phyloP scores from a whole-genome alignment of 176 grass and related monocot species.

The Neostapfia colusana region DNA sequence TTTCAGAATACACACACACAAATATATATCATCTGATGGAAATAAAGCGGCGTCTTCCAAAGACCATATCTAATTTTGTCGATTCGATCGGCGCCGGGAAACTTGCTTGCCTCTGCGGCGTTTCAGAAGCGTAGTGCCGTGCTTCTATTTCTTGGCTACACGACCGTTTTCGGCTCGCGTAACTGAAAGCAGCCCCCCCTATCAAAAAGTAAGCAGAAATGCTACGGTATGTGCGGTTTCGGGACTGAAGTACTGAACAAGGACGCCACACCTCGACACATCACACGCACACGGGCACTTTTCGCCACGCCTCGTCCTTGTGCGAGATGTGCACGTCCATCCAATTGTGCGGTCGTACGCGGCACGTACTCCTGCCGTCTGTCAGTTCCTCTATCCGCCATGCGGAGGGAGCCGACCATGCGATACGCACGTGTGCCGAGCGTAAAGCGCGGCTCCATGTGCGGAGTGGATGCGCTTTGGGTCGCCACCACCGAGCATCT shows the following conservation, averaged over 20 bases:
- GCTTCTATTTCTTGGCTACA: neutral
- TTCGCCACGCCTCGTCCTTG: neutral
- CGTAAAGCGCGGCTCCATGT: slow-evolving; percentile 23
- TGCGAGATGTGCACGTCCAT: too few species aligned
- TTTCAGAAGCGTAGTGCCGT: neutral
- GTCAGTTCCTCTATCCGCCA: neutral
- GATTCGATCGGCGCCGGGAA: neutral
- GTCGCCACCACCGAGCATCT: slow-evolving; percentile 26
- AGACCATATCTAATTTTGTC: neutral
- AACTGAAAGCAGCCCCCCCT: slow-evolving; percentile 7
- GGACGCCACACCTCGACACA: neutral
- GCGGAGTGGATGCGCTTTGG: slow-evolving; percentile 29
- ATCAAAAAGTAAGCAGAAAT: neutral
- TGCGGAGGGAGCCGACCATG: slow-evolving; percentile 13
- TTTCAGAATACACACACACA: too few species aligned
- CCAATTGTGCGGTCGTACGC: neutral
- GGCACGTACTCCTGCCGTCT: neutral
- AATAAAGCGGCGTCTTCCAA: neutral
- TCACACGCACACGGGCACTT: neutral
- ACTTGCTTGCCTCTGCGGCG: neutral
- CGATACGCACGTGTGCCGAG: slow-evolving; percentile 30
- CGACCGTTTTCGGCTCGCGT: neutral
- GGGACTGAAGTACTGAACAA: neutral
- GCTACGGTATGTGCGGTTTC: slow-evolving; percentile 5
- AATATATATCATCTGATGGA: neutral